phyloP scores from a whole-genome alignment of 495 filamentous ascomycete genomes.

The Pyronema domesticum region DNA sequence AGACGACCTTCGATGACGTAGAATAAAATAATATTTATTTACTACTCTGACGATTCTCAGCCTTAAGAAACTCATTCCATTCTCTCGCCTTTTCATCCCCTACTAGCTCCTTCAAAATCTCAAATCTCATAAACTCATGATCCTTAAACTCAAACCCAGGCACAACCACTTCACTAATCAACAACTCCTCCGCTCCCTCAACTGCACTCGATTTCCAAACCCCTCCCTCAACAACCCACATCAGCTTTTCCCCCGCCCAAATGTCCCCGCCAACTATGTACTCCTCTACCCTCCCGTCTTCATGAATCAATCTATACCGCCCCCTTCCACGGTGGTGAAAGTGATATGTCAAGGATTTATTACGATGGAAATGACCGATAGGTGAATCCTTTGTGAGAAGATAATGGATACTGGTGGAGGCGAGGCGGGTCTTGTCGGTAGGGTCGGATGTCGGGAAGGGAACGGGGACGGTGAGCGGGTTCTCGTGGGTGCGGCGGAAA shows the following conservation, averaged over 20 bases:
- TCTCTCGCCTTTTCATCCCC: conserved; percentile 21
- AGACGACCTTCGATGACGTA: too few relatives aligned
- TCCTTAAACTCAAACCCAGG: conserved; percentile 49
- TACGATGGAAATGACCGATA: conserved; percentile 42
- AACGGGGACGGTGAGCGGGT: conserved; percentile 32
- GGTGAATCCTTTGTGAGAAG: conserved; percentile 39
- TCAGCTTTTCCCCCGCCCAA: conserved; percentile 37
- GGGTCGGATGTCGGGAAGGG: conserved; percentile 27
- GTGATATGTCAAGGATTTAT: conserved; percentile 41
- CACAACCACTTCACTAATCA: conserved; percentile 51
- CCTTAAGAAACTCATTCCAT: neutral
- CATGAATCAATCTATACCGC: conserved; percentile 43
- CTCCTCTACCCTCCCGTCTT: conserved; percentile 37
- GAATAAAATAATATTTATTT: too few relatives aligned
- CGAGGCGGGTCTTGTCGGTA: conserved; percentile 24
- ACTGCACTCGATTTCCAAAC: conserved; percentile 45
- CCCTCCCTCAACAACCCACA: conserved; percentile 52
- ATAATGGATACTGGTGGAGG: conserved; percentile 42
- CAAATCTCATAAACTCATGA: conserved; percentile 39
- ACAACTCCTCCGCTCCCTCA: conserved; percentile 29
- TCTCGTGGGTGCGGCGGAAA: conserved; percentile 44
- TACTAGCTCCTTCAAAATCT: conserved; percentile 32
- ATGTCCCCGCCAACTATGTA: conserved; percentile 44
- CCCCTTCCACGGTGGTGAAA: conserved; percentile 42
- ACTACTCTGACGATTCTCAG: neutral